A percentile compares a stretch with the other conserved stretches of the same genome.
These are phyloP conservation scores for Ophiostoma sp. DNA, from an alignment of 2,329 filamentous ascomycete species.

Conservation along the genomic window DNA sequence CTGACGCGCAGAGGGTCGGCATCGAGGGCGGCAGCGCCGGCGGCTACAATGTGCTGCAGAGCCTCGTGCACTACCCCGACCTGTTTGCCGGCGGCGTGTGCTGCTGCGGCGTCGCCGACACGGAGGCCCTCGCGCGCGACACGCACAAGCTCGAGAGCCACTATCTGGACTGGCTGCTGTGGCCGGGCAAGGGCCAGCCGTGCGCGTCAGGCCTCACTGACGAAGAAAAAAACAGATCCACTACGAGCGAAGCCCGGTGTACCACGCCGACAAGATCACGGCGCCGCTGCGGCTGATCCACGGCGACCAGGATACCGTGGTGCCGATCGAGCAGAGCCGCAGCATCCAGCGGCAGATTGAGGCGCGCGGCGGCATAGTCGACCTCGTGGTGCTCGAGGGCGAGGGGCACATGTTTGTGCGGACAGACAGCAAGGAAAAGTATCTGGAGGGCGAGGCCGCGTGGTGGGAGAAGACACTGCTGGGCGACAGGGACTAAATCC, in stretches of 20 bases:
- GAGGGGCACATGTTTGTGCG: conserved; percentile 48
- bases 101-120: conserved; percentile 47
- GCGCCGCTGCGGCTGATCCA: conserved; percentile 52
- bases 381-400: conserved; percentile 43
- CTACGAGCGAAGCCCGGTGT: conserved; percentile 44
- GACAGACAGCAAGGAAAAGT: conserved; percentile 37
- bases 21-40: conserved; percentile 44
- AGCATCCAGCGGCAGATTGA: conserved; percentile 46
- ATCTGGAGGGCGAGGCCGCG: conserved; percentile 41
- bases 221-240: background rate
- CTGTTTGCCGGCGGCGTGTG: conserved; percentile 47
- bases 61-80: conserved; percentile 41
- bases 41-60: conserved; percentile 49
- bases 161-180: conserved; percentile 44
- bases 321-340: conserved; percentile 52
- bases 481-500: background rate
- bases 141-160: conserved; percentile 54
- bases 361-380: conserved; percentile 40
- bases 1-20: conserved; percentile 20
- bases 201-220: conserved; percentile 26
- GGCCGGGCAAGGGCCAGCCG: conserved; percentile 3
- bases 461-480: conserved; percentile 44
- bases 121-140: conserved; percentile 41
- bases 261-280: conserved; percentile 43
- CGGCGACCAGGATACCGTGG: conserved; percentile 51